Base-by-base conservation (phyloP, 306 rosid genomes). In the Medicago truncatula region DNA sequence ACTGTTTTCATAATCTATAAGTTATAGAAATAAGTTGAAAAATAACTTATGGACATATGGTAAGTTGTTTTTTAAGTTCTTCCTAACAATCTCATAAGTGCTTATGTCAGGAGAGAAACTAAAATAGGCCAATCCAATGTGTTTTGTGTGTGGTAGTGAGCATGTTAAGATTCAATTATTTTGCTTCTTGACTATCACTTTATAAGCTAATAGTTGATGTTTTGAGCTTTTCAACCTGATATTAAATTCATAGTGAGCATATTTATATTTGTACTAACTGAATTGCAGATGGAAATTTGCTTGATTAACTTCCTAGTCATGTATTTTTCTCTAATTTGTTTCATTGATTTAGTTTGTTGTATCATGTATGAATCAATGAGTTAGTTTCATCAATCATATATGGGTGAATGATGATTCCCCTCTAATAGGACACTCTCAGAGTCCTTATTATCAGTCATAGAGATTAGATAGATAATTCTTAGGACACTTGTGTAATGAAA, bases 311-410 rank as follows among this genome's bases (percentile, higher is more conserved):
- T 57, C 40, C 9, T 38, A 2, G 13, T 58, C 47, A 7, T 57
- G 70, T 17, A 47, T 67, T 31, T n/a, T 44, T 53, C 17, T 63
- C 20, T n/a, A 21, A 21, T 56, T 78, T 67, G 16, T 75, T 82
- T 47, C 54, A 9, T 61, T 67, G 25, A 31, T 66, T 40, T 52
- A 59, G 62, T 60, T 28, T 78, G 14, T 78, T 36, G 25, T 38
- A 49, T 64, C 50, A 59, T 36, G 25, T 38, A 49, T 64, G 58
- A 59, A 36, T 71, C 25, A 71, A 14, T 40, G n/a, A 79, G 67
- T 11, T 67, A 3, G 38, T 58, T 53, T 76, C 7, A 66, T 39
- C 2, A 34, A 54, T 5, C 34, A 53, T 36, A n/a, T 12, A 1
- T 47, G 41, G 43, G 12, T 7, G 40, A 44, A 12, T 21, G 17